Evolutionary conservation across 2,329 filamentous ascomycete species (phyloP).

Genomic region (Arthrinium puccinioides): DNA sequence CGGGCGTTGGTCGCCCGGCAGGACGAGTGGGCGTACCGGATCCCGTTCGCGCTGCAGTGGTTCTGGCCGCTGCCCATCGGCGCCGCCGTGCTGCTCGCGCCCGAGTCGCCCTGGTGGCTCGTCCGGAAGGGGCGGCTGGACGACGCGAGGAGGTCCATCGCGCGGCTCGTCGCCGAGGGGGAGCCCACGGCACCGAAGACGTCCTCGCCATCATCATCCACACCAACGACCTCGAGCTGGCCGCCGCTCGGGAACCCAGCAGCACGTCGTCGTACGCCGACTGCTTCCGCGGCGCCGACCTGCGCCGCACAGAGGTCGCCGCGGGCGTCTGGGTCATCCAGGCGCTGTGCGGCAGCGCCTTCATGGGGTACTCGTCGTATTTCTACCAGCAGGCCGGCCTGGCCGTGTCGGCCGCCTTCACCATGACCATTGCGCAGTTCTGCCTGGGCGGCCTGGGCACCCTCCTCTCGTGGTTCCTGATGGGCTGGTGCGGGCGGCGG

Average conservation of each 20-base stretch:
- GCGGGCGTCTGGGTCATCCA: slow-evolving; percentile 17
- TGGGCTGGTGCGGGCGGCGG: slow-evolving; percentile 24
- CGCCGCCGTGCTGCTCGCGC: slow-evolving; percentile 3
- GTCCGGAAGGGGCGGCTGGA: slow-evolving; percentile 12
- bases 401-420: slow-evolving; percentile 10
- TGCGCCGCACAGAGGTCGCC: slow-evolving; percentile 23
- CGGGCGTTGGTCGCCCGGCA: slow-evolving; percentile 20
- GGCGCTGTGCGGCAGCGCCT: slow-evolving; percentile 9
- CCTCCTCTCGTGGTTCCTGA: slow-evolving; percentile 25
- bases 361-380: slow-evolving; percentile 21
- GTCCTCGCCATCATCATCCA: slow-evolving; percentile 30
- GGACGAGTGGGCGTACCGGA: slow-evolving; percentile 28
- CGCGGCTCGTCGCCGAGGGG: slow-evolving; percentile 8
- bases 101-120: slow-evolving; percentile 8
- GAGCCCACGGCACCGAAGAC: slow-evolving; percentile 17
- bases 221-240: slow-evolving; percentile 27
- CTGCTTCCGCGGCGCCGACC: slow-evolving; percentile 28
- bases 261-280: slow-evolving; percentile 25
- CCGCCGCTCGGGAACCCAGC: no score
- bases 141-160: slow-evolving; percentile 20
- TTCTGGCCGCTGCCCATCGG: slow-evolving; percentile 22
- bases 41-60: slow-evolving; percentile 33
- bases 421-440: slow-evolving; percentile 21
- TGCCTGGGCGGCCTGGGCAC: slow-evolving; percentile 28
- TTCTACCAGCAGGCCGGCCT: slow-evolving; percentile 22